These are phyloP conservation scores for Starmerella stigmatis DNA, from an alignment of 805 yeast genomes.

Conservation along the genomic window DNA sequence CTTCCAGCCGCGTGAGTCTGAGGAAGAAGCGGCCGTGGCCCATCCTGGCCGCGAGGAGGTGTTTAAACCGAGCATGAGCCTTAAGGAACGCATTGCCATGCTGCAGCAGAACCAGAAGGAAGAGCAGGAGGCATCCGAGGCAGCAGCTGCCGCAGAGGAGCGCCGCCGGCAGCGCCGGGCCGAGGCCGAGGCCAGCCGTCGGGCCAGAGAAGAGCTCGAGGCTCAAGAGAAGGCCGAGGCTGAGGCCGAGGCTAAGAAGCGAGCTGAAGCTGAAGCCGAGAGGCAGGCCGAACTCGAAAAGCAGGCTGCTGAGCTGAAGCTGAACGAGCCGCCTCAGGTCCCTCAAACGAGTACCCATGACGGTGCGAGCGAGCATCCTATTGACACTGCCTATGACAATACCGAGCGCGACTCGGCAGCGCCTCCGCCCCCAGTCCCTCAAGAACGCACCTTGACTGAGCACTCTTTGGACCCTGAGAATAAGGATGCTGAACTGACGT, in stretches of 20 bases:
- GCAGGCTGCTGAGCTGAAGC: constrained; percentile 8
- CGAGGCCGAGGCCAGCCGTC: constrained; percentile 17
- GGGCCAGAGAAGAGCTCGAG: constrained; percentile 10
- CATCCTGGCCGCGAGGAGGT: constrained; percentile 30
- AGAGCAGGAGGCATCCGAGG: constrained; percentile 52
- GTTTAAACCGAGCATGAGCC: constrained; percentile 63
- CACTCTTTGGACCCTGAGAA: too few relatives aligned
- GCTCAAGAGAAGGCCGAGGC: constrained; percentile 15
- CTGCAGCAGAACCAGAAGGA: constrained; percentile 77
- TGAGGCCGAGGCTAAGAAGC: constrained; percentile 6
- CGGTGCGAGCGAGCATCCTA: too few relatives aligned
- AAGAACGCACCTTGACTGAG: too few relatives aligned
- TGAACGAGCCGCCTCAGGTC: not conserved
- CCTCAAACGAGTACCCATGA: too few relatives aligned
- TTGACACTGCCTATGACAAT: not conserved
- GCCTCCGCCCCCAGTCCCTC: not conserved
- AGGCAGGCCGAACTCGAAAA: constrained; percentile 8
- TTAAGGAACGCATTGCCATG: constrained; percentile 77
- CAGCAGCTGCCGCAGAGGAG: constrained; percentile 31
- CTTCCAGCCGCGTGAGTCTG: constrained; percentile 12
- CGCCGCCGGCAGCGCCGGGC: constrained; percentile 36
- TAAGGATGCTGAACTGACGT: too few relatives aligned
- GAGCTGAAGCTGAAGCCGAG: constrained; percentile 7
- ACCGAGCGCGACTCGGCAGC: not conserved
- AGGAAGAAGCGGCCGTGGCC: constrained; percentile 9